Percentiles rank a stretch among this genome's conserved stretches.
Conservation (phyloP, 176 grass and related monocot species). For the Aegilops bicornis region DNA sequence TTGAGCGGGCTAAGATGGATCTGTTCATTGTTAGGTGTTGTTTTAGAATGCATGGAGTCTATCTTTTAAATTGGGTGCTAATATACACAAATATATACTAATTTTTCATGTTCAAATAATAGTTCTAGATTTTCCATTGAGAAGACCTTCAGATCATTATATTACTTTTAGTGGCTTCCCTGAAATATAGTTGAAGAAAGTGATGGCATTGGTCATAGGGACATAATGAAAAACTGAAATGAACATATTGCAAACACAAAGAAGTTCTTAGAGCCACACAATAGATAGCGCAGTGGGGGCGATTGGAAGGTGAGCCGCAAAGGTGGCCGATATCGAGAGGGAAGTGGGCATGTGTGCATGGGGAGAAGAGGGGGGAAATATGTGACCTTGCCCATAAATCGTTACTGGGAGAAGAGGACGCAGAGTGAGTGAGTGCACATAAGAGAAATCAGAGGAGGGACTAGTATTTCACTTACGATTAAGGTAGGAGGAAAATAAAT, state of each 20-base stretch:
- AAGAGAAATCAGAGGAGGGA: neutral
- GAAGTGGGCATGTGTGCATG: neutral
- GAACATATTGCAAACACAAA: slow-evolving; percentile 3
- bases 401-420: neutral
- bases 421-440: neutral
- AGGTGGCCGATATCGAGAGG: neutral
- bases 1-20: neutral
- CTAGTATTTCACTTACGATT: neutral
- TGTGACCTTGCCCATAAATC: neutral
- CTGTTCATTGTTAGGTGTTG: neutral
- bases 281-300: neutral
- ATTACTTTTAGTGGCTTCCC: neutral
- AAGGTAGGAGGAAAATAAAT: neutral
- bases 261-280: neutral
- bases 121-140: neutral
- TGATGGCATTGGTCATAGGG: neutral
- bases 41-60: neutral
- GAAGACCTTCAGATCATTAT: neutral
- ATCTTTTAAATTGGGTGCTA: neutral
- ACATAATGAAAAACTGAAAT: neutral
- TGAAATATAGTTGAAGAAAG: neutral
- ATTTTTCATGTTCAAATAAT: neutral
- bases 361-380: neutral
- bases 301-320: neutral
- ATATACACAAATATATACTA: neutral